phyloP scores from a whole-genome alignment of 805 yeast species.

The Candida easanensis region DNA sequence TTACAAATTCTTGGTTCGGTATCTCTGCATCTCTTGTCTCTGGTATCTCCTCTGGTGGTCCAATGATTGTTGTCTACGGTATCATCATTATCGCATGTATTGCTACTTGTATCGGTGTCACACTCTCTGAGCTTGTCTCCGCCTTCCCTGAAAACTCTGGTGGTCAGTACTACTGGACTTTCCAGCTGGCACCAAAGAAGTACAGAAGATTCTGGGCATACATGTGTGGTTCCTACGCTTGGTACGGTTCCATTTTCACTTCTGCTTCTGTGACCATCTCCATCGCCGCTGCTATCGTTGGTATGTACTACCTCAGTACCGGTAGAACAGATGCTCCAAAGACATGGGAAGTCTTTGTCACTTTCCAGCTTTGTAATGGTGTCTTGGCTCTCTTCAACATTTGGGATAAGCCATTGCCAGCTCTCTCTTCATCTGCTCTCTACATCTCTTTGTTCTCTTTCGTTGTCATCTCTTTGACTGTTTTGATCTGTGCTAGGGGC shows the following conservation, averaged over 20 bases:
- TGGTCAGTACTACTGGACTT: conserved; percentile 60
- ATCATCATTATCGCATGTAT: conserved; percentile 47
- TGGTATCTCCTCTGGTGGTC: conserved; percentile 58
- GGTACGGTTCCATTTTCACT: conserved; percentile 61
- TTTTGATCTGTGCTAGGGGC: conserved; percentile 51
- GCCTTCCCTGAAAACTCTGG: conserved; percentile 54
- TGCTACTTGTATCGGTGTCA: conserved; percentile 45
- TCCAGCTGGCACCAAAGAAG: conserved; percentile 46
- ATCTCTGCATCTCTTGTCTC: conserved; percentile 53
- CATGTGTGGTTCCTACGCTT: conserved; percentile 59
- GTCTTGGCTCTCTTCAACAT: conserved; percentile 45
- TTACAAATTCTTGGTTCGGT: conserved; percentile 63
- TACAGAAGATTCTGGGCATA: conserved; percentile 41
- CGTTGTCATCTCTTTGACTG: conserved; percentile 49
- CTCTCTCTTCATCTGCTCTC: conserved; percentile 45
- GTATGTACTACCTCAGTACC: conserved; percentile 41
- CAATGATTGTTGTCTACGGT: conserved; percentile 55
- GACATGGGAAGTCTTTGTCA: conserved; percentile 55
- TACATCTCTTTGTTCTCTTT: conserved; percentile 53
- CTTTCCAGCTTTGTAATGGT: conserved; percentile 44
- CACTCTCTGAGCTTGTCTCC: conserved; percentile 51
- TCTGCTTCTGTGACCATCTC: conserved; percentile 58
- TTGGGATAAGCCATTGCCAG: conserved; percentile 52
- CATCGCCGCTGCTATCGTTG: conserved; percentile 49
- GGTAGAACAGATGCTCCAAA: conserved; percentile 34